Evolutionary conservation across 2,329 filamentous ascomycete species (phyloP).

Genomic region (Pseudomassariella vexata): DNA sequence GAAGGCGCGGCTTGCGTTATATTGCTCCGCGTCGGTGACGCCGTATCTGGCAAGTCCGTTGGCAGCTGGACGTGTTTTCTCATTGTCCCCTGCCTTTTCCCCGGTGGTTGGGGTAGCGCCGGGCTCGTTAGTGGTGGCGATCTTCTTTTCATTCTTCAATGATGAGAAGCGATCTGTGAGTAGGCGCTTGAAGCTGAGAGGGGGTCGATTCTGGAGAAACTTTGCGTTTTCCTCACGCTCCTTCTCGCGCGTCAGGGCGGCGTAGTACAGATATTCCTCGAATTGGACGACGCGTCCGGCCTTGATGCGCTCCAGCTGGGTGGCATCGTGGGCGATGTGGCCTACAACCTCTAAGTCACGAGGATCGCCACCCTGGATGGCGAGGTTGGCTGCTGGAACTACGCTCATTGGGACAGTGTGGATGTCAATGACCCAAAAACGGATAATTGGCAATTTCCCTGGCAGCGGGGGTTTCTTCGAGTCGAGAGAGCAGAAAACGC

Average conservation of each 20-base stretch:
- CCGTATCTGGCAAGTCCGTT: not conserved
- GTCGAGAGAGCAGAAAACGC: no score
- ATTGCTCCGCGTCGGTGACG: constrained; percentile 37
- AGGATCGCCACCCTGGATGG: no score
- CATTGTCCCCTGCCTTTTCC: not conserved
- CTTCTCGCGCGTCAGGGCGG: constrained; percentile 14
- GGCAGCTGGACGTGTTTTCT: not conserved
- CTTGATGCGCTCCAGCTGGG: no score
- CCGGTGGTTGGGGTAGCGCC: not conserved
- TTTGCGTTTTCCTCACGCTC: constrained; percentile 4
- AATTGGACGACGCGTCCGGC: constrained; percentile 9
- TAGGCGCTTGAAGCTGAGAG: constrained; percentile 4
- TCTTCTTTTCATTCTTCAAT: not conserved
- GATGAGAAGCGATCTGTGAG: not conserved
- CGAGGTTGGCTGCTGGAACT: no score
- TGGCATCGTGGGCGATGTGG: no score
- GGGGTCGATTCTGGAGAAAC: constrained; percentile 8
- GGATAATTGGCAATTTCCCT: no score
- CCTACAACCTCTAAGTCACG: no score
- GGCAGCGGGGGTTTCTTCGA: no score
- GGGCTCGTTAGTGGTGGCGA: not conserved
- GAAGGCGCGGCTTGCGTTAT: constrained; percentile 36
- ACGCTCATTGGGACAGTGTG: no score
- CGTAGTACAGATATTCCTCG: constrained; percentile 18
- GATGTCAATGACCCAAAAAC: no score